Evolutionary conservation across 1,284 basidiomycete genomes (phyloP), one percentile per base, ranked within the genome.

Genomic region (Puccinia triticina): DNA sequence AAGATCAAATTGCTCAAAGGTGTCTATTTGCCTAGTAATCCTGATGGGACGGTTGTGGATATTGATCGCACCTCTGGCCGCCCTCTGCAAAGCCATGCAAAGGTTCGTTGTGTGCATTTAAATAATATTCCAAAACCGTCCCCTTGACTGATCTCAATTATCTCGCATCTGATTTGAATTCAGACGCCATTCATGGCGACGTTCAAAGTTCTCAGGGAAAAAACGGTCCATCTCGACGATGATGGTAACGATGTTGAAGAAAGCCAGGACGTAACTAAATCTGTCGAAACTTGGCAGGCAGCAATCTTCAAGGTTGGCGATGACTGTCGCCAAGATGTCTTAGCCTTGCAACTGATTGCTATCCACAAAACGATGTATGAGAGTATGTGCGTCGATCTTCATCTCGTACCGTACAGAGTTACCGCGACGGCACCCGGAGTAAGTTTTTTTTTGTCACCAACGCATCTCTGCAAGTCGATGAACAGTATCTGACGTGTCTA

Each of bases 231-330:
- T 46, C 88, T 91, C 83, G 89, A 89, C 5, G 89, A 93, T 84
- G 91, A 92, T 0, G 92, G 94, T 79, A 91, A 90, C 12, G 87
- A 93, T 84, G 14, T 34, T 46, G 64, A 43, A 14, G 88, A 88
- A 46, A 90, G 89, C 8, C 86, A 88, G 50, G 91, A 92, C 85
- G 90, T 88, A 55, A 90, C 89, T 69, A 89, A 90, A 75, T 90
- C 92, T 85, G 93, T 93, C 85, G 95, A 98, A 84, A 92, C 96
- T 66, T 98, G 95, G 96, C 95, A 98, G 85, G 92, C 94, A 84
- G 97, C 97, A 11, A 99, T 99, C 84, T 99, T 99, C 92, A 99
- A 99, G 89, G 97, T 99, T 83, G 97, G 97, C 77, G 97, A 99
- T 87, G 97, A 99, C 87, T 99, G 97, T 88, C 91, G 97, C 66